phyloP scores from a whole-genome alignment of 2,329 filamentous ascomycete species.

The Alternaria sp. region DNA sequence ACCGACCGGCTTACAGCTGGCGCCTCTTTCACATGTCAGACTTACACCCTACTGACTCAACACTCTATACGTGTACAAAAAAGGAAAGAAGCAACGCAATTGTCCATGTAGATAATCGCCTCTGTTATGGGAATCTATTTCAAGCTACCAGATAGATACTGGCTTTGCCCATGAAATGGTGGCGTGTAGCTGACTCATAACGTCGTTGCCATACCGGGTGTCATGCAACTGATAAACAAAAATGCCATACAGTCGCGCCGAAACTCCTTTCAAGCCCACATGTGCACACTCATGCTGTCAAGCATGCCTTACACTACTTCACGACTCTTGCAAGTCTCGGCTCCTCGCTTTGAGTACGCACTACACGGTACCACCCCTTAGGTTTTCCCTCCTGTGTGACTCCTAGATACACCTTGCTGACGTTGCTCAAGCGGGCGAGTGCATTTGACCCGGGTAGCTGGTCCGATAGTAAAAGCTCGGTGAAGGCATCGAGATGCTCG shows the following conservation, averaged over 20 bases:
- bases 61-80: neutral
- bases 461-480: conserved; percentile 21
- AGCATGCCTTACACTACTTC: neutral
- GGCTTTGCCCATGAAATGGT: neutral
- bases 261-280: neutral
- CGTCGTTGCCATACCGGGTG: neutral
- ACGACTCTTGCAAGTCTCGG: conserved; percentile 15
- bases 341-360: conserved; percentile 19
- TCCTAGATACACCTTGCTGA: conserved; percentile 26
- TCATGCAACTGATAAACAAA: neutral
- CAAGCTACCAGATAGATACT: neutral
- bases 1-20: neutral
- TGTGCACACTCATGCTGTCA: neutral
- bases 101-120: neutral
- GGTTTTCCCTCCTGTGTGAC: neutral
- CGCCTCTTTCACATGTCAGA: conserved; percentile 14
- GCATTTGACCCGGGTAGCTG: conserved; percentile 22
- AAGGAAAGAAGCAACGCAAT: neutral
- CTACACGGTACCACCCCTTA: conserved; percentile 25
- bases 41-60: neutral
- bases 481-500: conserved; percentile 29
- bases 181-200: neutral
- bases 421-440: conserved; percentile 24
- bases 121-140: neutral
- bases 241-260: neutral